A percentile compares a stretch with the other conserved stretches of the same genome.
phyloP scores from a whole-genome alignment of 2,329 filamentous ascomycete genomes.

The Colletotrichum aenigma region DNA sequence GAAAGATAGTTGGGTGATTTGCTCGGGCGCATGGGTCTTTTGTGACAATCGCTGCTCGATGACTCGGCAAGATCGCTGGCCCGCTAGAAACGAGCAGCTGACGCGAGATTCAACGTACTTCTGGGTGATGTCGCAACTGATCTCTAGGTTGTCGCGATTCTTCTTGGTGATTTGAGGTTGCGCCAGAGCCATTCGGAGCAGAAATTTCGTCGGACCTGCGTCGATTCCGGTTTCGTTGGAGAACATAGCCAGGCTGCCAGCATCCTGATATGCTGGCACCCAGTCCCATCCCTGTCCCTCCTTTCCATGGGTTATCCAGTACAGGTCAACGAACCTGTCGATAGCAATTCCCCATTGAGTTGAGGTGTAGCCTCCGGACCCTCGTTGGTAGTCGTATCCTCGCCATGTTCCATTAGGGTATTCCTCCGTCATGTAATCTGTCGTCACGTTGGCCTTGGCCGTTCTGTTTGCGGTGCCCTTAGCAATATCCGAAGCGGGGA shows the following conservation, averaged over 20 bases:
- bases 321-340: neutral
- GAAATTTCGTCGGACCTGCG: neutral
- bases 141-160: neutral
- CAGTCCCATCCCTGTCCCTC: neutral
- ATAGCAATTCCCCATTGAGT: neutral
- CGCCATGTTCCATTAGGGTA: neutral
- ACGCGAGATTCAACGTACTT: constrained; percentile 2
- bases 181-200: neutral
- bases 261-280: neutral
- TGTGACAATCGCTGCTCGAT: neutral
- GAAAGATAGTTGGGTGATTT: neutral
- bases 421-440: neutral
- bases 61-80: neutral
- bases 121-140: neutral
- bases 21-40: neutral
- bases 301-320: neutral
- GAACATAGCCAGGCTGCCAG: fast-evolving
- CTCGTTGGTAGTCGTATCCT: neutral
- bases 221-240: neutral
- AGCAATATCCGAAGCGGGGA: neutral
- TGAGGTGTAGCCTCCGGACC: neutral
- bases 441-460: neutral
- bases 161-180: neutral
- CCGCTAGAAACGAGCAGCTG: neutral
- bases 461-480: neutral